Evolutionary conservation across 257 asterid genomes (phyloP), one percentile per base, ranked within the genome.

Genomic region (Henckelia pumila): DNA sequence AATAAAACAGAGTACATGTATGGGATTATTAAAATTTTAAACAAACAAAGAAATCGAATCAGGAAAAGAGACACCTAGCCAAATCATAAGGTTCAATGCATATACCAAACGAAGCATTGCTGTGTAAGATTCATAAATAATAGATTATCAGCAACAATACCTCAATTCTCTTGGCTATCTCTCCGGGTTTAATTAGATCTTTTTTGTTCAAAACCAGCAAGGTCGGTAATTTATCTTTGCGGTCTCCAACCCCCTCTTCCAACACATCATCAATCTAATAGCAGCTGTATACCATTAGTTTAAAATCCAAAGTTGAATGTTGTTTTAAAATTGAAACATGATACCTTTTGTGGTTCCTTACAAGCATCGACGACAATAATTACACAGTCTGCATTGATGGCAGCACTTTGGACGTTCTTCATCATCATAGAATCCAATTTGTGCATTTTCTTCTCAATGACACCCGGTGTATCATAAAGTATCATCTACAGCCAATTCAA

Each of bases 391-490:
- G 99, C 99, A 79, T 83, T 87, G 64, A 88, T 71, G 53, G 96
- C 84, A 29, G 99, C 99, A 78, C 87, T 88, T 30, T 95, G 82
- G 64, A 93, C 99, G 73, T 94, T 94, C 83, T 81, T 86, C 97
- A 93, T 90, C 99, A 93, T 90, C 97, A 88, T 90, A 14, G 95
- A 67, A 61, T 93, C 99, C 75, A 93, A 80, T 84, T 82, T 93
- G 79, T 90, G 99, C 97, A 90, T 93, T 81, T 84, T 82, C 87
- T 90, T 93, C 86, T 93, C 97, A 59, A 93, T 93, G 72, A 93
- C 95, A 64, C 99, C 99, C 21, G 99, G 97, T 10, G 99, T 93
- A 73, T 93, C 99, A 73, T 86, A 93, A 57, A 93, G 97, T 77
- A 93, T 90, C 95, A 90, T 90, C 99, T 93, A 84, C 71, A 70